phyloP scores from a whole-genome alignment of 192 early-diverging fungal genomes.

The Oehlia diaphana region DNA sequence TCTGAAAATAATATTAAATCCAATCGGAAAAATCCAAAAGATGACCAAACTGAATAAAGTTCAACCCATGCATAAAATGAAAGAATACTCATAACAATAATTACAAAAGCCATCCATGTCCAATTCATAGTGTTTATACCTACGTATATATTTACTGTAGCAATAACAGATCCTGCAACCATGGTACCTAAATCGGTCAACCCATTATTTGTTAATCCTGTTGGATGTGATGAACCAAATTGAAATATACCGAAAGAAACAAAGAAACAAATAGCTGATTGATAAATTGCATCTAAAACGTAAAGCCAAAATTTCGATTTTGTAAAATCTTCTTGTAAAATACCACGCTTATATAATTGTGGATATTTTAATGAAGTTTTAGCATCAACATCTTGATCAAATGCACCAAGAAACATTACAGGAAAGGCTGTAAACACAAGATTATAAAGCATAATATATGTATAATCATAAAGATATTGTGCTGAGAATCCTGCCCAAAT shows the following conservation, averaged over 20 bases:
- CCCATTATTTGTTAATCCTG: slow-evolving; percentile 51
- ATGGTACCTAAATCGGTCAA: slow-evolving; percentile 72
- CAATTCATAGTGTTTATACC: slow-evolving; percentile 71
- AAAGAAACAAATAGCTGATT: slow-evolving; percentile 70
- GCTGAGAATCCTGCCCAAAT: slow-evolving; percentile 84
- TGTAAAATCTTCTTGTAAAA: slow-evolving; percentile 73
- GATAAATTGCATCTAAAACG: slow-evolving; percentile 68
- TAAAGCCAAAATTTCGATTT: slow-evolving; percentile 73
- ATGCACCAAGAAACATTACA: slow-evolving; percentile 69
- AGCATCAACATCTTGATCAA: slow-evolving; percentile 82
- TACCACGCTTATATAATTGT: slow-evolving; percentile 76
- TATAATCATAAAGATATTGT: slow-evolving; percentile 79
- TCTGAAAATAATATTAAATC: slow-evolving; percentile 61
- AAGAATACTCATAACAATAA: slow-evolving; percentile 44
- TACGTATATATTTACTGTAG: slow-evolving; percentile 79
- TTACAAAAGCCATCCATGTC: slow-evolving; percentile 68
- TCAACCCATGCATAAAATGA: slow-evolving; percentile 46
- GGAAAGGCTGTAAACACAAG: slow-evolving; percentile 85
- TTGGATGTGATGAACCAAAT: slow-evolving; percentile 45
- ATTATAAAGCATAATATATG: slow-evolving; percentile 89
- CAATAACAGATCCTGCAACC: slow-evolving; percentile 69
- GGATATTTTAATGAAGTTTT: slow-evolving; percentile 69
- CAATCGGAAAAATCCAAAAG: slow-evolving; percentile 54
- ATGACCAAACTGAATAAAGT: slow-evolving; percentile 39
- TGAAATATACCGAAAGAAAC: slow-evolving; percentile 59